Percentiles rank a stretch among this genome's conserved stretches.
phyloP scores from a whole-genome alignment of 2,329 filamentous ascomycete genomes.

The Chrysoporthe deuterocubensis region DNA sequence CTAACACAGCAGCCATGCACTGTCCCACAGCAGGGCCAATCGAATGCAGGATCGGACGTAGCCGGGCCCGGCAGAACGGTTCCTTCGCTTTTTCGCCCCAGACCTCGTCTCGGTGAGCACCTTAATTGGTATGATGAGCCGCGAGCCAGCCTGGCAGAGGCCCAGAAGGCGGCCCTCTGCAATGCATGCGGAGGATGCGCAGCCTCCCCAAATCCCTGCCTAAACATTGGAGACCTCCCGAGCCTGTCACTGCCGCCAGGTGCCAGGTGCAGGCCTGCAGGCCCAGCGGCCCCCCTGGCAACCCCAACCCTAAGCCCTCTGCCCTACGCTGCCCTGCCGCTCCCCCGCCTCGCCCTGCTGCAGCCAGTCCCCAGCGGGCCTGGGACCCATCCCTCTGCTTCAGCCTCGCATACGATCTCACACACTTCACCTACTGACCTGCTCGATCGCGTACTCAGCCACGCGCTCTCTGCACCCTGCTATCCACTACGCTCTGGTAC shows the following conservation, averaged over 20 bases:
- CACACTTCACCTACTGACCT: background rate
- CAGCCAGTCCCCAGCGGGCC: background rate
- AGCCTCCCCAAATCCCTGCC: constrained; percentile 11
- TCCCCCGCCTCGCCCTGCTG: background rate
- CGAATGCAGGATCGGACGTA: constrained; percentile 11
- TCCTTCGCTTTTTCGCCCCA: background rate
- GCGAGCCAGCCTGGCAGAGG: background rate
- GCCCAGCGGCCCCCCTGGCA: background rate
- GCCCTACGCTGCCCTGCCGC: background rate
- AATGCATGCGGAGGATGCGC: constrained; percentile 3
- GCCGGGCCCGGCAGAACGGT: constrained; percentile 24
- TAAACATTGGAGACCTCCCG: constrained; percentile 18
- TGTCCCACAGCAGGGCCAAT: background rate
- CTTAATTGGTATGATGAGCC: constrained; percentile 7
- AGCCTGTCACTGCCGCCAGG: background rate
- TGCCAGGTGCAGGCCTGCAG: background rate
- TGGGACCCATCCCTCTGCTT: background rate
- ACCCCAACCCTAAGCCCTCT: constrained; percentile 17
- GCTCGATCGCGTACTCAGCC: constrained; percentile 7
- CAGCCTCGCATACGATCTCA: background rate
- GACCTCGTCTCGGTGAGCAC: background rate
- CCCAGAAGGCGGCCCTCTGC: background rate
- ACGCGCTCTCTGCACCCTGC: background rate
- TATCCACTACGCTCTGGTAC: constrained; percentile 4
- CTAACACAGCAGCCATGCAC: background rate